These are phyloP conservation scores for Marasmius fiardii DNA, from an alignment of 1,284 basidiomycete species.

Conservation along the genomic window DNA sequence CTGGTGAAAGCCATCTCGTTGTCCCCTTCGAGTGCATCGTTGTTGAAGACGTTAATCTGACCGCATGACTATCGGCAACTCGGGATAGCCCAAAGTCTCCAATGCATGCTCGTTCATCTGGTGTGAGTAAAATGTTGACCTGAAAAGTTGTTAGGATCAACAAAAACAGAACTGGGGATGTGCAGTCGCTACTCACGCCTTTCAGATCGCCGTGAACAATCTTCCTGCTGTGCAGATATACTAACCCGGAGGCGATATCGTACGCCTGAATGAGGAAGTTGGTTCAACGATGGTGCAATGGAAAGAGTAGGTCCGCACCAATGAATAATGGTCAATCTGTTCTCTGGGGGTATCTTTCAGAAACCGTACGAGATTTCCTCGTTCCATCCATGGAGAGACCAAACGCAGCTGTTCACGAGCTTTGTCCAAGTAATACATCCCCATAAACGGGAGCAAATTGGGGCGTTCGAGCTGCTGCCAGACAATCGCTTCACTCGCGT, in stretches of 20 bases:
- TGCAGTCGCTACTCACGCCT: neutral
- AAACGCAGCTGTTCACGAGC: neutral
- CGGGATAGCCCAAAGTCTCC: conserved; percentile 1
- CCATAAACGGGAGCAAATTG: neutral
- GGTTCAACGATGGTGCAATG: neutral
- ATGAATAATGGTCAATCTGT: conserved; percentile 16
- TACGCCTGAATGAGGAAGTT: neutral
- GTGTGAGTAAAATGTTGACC: conserved; percentile 3
- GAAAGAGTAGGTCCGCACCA: conserved; percentile 17
- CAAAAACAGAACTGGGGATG: neutral
- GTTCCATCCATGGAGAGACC: conserved; percentile 28
- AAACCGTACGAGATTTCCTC: conserved; percentile 28
- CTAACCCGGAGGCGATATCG: neutral
- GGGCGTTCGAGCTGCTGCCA: neutral
- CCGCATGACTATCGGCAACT: neutral
- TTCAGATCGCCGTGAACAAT: neutral
- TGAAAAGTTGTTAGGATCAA: too few species aligned
- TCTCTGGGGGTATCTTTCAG: conserved; percentile 16
- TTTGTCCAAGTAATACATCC: neutral
- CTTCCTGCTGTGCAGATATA: neutral
- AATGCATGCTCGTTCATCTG: neutral
- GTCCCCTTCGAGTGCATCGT: neutral
- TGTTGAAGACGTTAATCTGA: neutral
- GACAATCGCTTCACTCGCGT: neutral
- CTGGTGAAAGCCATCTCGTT: conserved; percentile 1